Base-by-base conservation (phyloP, 768 basidiomycete species). In the Tubosaeta sp. region DNA sequence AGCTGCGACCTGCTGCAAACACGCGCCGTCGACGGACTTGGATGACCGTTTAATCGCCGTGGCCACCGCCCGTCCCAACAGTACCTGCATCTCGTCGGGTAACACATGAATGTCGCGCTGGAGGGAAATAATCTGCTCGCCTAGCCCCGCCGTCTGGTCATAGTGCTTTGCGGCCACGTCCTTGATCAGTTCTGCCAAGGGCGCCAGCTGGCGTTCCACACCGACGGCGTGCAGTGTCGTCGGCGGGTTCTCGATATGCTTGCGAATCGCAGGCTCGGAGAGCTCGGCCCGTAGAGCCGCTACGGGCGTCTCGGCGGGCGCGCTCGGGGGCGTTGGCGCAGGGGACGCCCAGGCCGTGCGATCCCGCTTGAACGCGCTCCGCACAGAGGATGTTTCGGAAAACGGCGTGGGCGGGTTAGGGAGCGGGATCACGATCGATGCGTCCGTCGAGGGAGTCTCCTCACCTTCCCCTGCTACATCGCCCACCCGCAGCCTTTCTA, bases 131-230 rank as follows among this genome's bases (percentile, higher is more conserved):
- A 69, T 62, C 25, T 71, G 66, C 49, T 71, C 65, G 12, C 61
- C 60, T 13, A 69, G 39, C 13, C 63, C 70, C 12, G 64, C 66
- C 1, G 68, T 69, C 29, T 71, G 68, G 35, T 66, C 68, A n/a
- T 68, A 69, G 39, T 70, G 64, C 22, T 71, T 68, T 29, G 61
- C 66, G 40, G 64, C 70, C n/a, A 54, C 60, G 16, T 71, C 68
- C 46, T 67, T 68, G 57, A 69, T 69, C 16, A 70, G 57, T 42
- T 71, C 66, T 11, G 54, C 69, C 36, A 69, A 32, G 2, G 69
- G 65, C 16, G 51, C 66, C 16, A 69, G 40, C 29, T 53, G 53
- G 4, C 56, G 55, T n/a, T 55, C 55, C 19, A 57, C 40, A 11
- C 58, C 57, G 7, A 52, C 16, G 10, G 43, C 29, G 29, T 48